Evolutionary conservation across 305 asterid species (phyloP).

Genomic region (Fraxinus dipetala): DNA sequence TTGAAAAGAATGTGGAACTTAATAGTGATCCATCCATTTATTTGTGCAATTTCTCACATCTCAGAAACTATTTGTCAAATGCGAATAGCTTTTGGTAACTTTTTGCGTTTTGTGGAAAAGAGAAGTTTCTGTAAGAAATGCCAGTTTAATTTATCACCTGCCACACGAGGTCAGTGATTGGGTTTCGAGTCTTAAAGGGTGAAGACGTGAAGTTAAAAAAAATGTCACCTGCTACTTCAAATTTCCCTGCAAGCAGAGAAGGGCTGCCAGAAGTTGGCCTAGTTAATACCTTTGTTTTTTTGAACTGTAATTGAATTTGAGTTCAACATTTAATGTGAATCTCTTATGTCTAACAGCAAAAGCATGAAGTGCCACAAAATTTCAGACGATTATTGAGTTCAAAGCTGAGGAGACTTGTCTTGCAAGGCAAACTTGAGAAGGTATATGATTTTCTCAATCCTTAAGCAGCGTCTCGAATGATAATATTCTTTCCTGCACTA

Average conservation of each 20-base stretch:
- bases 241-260: background rate
- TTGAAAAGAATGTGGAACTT: background rate
- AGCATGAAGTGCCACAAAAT: conserved; percentile 37
- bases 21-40: background rate
- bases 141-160: background rate
- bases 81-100: background rate
- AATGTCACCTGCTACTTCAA: background rate
- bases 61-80: background rate
- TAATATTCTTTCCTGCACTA: background rate
- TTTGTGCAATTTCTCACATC: background rate
- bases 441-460: conserved; percentile 18
- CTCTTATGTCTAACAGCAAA: conserved; percentile 38
- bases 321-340: background rate
- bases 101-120: background rate
- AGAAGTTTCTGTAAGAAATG: background rate
- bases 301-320: background rate
- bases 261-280: background rate
- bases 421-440: conserved; percentile 54
- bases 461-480: background rate
- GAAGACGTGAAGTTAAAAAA: background rate
- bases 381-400: conserved; percentile 44
- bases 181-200: background rate
- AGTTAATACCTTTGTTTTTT: background rate
- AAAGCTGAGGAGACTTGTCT: conserved; percentile 48
- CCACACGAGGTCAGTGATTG: background rate